Evolutionary conservation across 441 rosid genomes (phyloP), one percentile per base, ranked within the genome.

Genomic region (Pelargonium myrrhifolium): DNA sequence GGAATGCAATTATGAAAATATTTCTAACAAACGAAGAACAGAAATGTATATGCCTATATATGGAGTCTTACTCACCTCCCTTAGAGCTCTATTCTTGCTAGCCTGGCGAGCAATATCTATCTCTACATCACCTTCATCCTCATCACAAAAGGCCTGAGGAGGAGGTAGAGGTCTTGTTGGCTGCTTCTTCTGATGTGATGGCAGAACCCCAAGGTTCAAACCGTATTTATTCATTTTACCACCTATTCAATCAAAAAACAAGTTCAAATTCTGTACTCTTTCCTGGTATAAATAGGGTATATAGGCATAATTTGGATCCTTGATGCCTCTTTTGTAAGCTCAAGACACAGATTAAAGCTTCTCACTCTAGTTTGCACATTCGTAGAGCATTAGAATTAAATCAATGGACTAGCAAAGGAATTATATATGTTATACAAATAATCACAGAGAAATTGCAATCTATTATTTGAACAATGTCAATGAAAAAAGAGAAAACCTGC

Each of bases 31-130:
- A 39, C 10, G 65, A n/a, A 40, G 68, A 63, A 22, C 10, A 17
- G 49, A 49, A 1, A n/a, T 11, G 9, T 43, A 24, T 31, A 31
- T 0, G 7, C 9, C 61, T 63, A 58, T 14, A n/a, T n/a, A n/a
- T n/a, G 15, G 53, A 31, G 6, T 14, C 53, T 14, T 45, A 45
- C 72, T 65, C 77, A 93, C 97, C 71, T 86, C 95, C 76, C 84
- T 85, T 14, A 81, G 83, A 78, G 96, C 80, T 65, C 86, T 91
- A 40, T 88, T 91, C 79, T 85, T 94, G 69, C 78, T 73, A 70
- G 95, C 96, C 47, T 91, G 96, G 1, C 92, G 82, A 10, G 84
- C 73, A 71, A 91, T 89, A 80, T 92, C 96, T 69, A 71, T 81
- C 88, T 91, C 97, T 4, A 88, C 90, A 65, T 84, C 81, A 10